Evolutionary conservation across 2,329 filamentous ascomycete species (phyloP), one percentile per base, ranked within the genome.

Genomic region (Cordyceps fumosorosea): DNA sequence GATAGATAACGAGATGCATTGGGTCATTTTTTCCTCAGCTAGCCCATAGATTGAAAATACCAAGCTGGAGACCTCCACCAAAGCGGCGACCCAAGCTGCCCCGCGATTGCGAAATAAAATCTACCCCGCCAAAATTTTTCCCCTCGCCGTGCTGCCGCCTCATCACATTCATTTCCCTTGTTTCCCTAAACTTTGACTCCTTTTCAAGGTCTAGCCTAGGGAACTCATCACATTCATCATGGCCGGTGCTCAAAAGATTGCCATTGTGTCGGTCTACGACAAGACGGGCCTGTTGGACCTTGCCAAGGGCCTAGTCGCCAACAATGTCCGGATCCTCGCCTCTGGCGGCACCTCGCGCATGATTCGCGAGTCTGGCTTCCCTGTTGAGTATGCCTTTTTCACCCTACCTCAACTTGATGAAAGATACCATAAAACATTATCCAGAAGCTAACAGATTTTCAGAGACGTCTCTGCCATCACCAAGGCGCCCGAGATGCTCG

Each of bases 381-480:
- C 90, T 52, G 95, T 99, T 66, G 93, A 98, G 89, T 96, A 84
- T 78, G 88, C 78, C 16, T 34, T 37, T 11, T 6, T 10, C 12
- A 10, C 10, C 22, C 16, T 3, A 14, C n/a, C 3, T 37, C n/a
- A n/a, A n/a, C n/a, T n/a, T 29, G 4, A n/a, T 54, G 3, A 8
- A 12, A 12, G 11, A 12, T 14, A 14, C 24, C 16, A 53, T 22
- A 42, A n/a, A 55, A n/a, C 16, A 29, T 18, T n/a, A 8, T 24
- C 37, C 11, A 34, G 11, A 47, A 40, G 52, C 65, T 69, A 61
- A 65, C 57, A 2, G 47, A 58, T 20, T n/a, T 18, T 48, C 68
- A 96, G 91, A 79, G 95, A 99, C 80, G 90, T 99, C 70, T 97
- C 93, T 57, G 92, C 92, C 76, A 98, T 99, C 77, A 99, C 95